Evolutionary conservation across 352 stramenopile genomes (phyloP).

Genomic region (Globisporangium camurandrum): DNA sequence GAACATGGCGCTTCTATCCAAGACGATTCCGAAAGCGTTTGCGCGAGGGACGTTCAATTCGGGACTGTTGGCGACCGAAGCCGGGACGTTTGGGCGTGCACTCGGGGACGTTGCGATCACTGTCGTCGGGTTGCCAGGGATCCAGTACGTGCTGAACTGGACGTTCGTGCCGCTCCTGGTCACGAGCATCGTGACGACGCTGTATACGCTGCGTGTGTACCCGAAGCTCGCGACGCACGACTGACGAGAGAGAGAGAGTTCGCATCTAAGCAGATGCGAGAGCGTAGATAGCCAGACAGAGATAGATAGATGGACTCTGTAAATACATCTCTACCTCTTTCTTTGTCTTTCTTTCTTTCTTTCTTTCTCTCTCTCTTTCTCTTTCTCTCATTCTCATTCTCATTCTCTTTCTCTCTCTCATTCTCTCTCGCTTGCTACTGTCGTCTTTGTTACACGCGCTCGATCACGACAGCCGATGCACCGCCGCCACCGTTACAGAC

Average conservation of each 20-base stretch:
- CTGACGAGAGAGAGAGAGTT: slow-evolving; percentile 8
- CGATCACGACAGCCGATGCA: slow-evolving; percentile 92
- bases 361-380: no score
- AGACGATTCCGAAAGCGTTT: slow-evolving; percentile 91
- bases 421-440: no score
- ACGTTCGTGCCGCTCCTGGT: slow-evolving; percentile 65
- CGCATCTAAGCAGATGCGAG: not conserved
- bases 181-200: slow-evolving; percentile 43
- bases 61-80: slow-evolving; percentile 89
- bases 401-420: no score
- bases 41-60: slow-evolving; percentile 93
- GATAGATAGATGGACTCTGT: not conserved
- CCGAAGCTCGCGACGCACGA: slow-evolving; percentile 53
- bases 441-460: slow-evolving; percentile 32
- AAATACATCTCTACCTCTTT: not conserved
- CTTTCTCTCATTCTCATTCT: no score
- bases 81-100: slow-evolving; percentile 86
- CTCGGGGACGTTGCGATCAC: slow-evolving; percentile 85
- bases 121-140: slow-evolving; percentile 65
- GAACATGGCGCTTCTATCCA: slow-evolving; percentile 90
- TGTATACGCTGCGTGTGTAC: slow-evolving; percentile 72
- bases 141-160: slow-evolving; percentile 82
- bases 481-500: slow-evolving; percentile 97
- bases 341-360: no score
- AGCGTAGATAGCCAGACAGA: not conserved